Evolutionary conservation across 805 yeast genomes (phyloP), one percentile per base, ranked within the genome.

Genomic region (Metschnikowia cubensis): DNA sequence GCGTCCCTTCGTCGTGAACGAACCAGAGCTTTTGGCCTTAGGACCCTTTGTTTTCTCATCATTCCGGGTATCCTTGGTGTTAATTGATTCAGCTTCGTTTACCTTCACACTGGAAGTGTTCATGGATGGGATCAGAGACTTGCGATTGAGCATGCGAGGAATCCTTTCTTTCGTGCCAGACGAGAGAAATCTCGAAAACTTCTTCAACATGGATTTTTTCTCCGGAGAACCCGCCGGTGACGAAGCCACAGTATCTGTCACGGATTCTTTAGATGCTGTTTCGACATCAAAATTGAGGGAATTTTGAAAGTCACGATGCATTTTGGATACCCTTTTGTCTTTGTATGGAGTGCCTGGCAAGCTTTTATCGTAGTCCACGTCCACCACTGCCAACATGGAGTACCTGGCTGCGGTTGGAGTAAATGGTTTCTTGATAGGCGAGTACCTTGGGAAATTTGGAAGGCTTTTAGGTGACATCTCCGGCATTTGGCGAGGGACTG

Each of bases 301-400:
- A 22, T 22, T 25, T 35, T 43, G 33, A 18, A 43, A 43, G 10
- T 42, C 45, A 1, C 20, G 45, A 3, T 32, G 31, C 37, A 42
- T 17, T 33, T 20, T n/a, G 7, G 46, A 35, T 20, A n/a, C 32
- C 21, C 32, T 21, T 15, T 18, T 25, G 32, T 44, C 52, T 5
- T 39, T 39, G 17, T 40, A 32, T 3, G 59, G 58, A 10, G 57
- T 47, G 10, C 49, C 45, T 5, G 60, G 60, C 47, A 55, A 50
- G 14, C 48, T 48, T 21, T 51, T 47, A 25, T 55, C 59, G 34
- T 53, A 57, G 43, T 57, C 57, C 17, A 55, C 58, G 18, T 55
- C 53, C 3, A 55, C 60, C 6, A 55, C 54, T 7, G 51, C 50
- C 18, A 57, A 49, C 55, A 55, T 47, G 4, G 59, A 56, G 7